These are phyloP conservation scores for Lolium multiflorum DNA, from an alignment of 176 grass and related monocot genomes.

Conservation along the genomic window DNA sequence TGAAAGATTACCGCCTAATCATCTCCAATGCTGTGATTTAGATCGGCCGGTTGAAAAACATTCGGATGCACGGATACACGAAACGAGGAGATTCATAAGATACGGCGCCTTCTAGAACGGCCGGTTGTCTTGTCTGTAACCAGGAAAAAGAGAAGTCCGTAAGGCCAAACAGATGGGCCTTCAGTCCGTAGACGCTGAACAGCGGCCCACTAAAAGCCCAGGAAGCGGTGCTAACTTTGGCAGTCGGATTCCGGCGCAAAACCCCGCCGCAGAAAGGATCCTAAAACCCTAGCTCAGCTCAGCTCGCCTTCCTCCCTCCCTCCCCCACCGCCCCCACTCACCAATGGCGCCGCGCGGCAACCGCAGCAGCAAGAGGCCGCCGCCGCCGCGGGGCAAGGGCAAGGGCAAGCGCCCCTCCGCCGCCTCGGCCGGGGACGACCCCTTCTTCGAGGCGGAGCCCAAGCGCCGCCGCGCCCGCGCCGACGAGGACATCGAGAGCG, in stretches of 20 bases:
- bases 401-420: conserved; percentile 10
- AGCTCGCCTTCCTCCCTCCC: background rate
- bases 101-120: too few species aligned
- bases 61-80: too few species aligned
- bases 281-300: conserved; percentile 21
- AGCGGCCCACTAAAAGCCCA: background rate
- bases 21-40: too few species aligned
- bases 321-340: background rate
- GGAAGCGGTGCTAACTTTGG: background rate
- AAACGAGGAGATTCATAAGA: too few species aligned
- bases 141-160: too few species aligned
- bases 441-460: conserved; percentile 66
- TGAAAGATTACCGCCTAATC: too few species aligned
- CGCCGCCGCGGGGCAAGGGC: conserved; percentile 6
- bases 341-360: conserved; percentile 42
- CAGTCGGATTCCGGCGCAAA: conserved; percentile 6
- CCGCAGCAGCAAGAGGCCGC: conserved; percentile 44
- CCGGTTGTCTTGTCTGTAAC: too few species aligned
- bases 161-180: background rate
- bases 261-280: conserved; percentile 14
- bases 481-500: conserved; percentile 65
- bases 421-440: conserved; percentile 38
- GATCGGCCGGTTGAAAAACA: too few species aligned
- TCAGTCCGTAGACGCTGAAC: background rate
- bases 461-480: conserved; percentile 44